Conservation (phyloP, 2,329 filamentous ascomycete species). For the Alternaria sp. region DNA sequence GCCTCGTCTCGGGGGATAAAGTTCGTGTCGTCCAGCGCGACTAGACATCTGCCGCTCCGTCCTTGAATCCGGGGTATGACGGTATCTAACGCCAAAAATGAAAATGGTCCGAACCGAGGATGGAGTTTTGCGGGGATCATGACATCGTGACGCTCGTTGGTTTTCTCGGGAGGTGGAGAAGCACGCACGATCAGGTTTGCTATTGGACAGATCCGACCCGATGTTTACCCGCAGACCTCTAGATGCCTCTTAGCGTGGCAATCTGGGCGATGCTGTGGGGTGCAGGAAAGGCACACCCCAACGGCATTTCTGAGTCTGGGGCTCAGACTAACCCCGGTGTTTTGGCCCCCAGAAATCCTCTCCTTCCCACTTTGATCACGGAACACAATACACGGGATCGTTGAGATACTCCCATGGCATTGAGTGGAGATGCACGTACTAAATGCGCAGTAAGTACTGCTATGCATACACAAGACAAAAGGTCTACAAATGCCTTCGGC, state of each 20-base stretch:
- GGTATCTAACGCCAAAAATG: background rate
- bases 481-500: background rate
- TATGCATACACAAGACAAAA: background rate
- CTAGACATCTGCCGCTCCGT: slow-evolving; percentile 9
- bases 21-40: background rate
- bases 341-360: background rate
- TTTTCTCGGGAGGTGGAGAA: slow-evolving; percentile 4
- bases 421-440: background rate
- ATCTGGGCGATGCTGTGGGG: slow-evolving; percentile 4
- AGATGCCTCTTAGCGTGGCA: slow-evolving; percentile 5
- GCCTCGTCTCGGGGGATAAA: background rate
- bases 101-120: slow-evolving; percentile 5
- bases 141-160: slow-evolving; percentile 6
- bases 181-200: background rate
- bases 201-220: slow-evolving; percentile 2
- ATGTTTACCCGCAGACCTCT: background rate
- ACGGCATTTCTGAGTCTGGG: background rate
- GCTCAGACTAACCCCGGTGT: background rate
- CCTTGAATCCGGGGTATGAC: slow-evolving; percentile 8
- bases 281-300: slow-evolving; percentile 3
- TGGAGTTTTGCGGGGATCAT: slow-evolving; percentile 8
- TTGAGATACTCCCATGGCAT: background rate
- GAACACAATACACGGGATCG: background rate
- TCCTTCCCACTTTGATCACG: background rate
- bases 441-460: background rate